phyloP scores from a whole-genome alignment of 345 rosid species.

The Hibiscus mutabilis region DNA sequence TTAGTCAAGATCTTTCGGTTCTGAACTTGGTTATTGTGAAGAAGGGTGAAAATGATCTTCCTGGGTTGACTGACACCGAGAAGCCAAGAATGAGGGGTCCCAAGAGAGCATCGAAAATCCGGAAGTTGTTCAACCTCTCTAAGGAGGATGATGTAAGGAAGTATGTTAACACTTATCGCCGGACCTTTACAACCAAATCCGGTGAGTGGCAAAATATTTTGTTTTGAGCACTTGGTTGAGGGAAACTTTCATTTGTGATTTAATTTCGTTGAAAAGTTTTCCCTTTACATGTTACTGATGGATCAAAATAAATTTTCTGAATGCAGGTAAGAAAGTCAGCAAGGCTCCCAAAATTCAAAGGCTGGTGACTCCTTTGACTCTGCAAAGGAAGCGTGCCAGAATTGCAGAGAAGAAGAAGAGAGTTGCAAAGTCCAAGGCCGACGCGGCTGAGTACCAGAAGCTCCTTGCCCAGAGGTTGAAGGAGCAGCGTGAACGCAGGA shows the following conservation, averaged over 20 bases:
- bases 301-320: background rate
- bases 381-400: conserved; percentile 80
- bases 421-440: conserved; percentile 80
- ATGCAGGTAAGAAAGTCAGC: conserved; percentile 69
- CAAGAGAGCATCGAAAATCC: conserved; percentile 87
- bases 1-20: conserved; percentile 76
- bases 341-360: conserved; percentile 93
- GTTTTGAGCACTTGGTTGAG: background rate
- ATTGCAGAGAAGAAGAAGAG: conserved; percentile 82
- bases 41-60: conserved; percentile 77
- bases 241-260: background rate
- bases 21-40: conserved; percentile 84
- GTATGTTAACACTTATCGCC: conserved; percentile 79
- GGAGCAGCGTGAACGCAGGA: conserved; percentile 84
- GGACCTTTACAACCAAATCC: conserved; percentile 60
- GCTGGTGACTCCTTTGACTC: conserved; percentile 78
- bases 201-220: conserved; percentile 28
- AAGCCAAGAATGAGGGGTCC: conserved; percentile 96
- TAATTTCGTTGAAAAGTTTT: background rate
- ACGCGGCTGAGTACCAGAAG: conserved; percentile 85
- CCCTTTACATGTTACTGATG: background rate
- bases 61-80: conserved; percentile 88
- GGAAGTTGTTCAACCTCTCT: conserved; percentile 72
- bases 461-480: conserved; percentile 80
- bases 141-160: conserved; percentile 92